Base-by-base conservation (phyloP, 2,329 filamentous ascomycete genomes). In the Diaporthe capsici region DNA sequence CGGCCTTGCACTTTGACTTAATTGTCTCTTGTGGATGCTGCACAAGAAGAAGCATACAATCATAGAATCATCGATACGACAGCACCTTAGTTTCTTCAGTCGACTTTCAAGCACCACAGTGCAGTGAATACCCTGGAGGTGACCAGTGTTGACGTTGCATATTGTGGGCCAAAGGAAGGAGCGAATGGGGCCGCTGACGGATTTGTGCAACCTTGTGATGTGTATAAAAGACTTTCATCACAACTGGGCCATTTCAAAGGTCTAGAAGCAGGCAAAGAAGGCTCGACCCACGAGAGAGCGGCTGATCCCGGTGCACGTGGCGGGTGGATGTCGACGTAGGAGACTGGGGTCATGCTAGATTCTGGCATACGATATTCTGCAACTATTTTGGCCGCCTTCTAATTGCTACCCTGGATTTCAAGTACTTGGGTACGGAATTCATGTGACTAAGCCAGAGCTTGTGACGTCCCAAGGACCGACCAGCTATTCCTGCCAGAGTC, bases 291-390 rank as follows among this genome's bases (percentile, higher is more conserved):
- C 44, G 44, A 51, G 0, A 9, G 12, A 34, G 10, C 63, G 63
- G 63, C 63, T 67, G 63, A n/a, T 51, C 28, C 42, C 63, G 63
- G 9, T 49, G 63, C 63, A 68, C 63, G 63, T 68, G 63, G 47
- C 28, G 47, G 13, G 63, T 68, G 63, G 63, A 53, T 68, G 44
- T 51, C 28, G 20, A 65, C 20, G 61, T 49, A 67, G 7, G 22
- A 37, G 63, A 67, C 63, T 67, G 63, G 63, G 63, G 44, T 37
- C 63, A 37, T 67, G 61, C 61, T 42, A 34, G 42, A 37, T 34
- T 34, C 39, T 15, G 22, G 61, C 10, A 31, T 49, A n/a, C 51
- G 44, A 51, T 49, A 2, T 34, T 49, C 44, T 34, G 15, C 25
- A n/a, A 65, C 8, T n/a, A 13, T 34, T 31, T 22, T 17, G 25